Conservation (phyloP, 106 monocot genomes). For the Allium fistulosum region DNA sequence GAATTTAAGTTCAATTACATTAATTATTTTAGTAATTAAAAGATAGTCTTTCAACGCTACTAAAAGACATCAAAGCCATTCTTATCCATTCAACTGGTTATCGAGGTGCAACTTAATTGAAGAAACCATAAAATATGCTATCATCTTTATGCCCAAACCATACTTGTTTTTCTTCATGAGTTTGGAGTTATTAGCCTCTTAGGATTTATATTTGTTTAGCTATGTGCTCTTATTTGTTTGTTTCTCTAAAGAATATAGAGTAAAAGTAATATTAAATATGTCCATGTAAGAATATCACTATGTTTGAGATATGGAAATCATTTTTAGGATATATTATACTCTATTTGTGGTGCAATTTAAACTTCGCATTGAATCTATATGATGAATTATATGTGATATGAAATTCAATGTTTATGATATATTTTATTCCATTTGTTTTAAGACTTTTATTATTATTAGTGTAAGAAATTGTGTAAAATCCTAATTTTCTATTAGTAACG, state of each 20-base stretch:
- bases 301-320: too few relatives aligned
- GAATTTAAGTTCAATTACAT: too few relatives aligned
- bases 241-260: background rate
- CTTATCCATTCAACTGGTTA: constrained; percentile 70
- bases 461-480: too few relatives aligned
- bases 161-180: background rate
- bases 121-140: background rate
- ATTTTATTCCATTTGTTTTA: too few relatives aligned
- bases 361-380: too few relatives aligned
- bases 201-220: background rate
- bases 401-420: too few relatives aligned
- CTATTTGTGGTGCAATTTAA: too few relatives aligned
- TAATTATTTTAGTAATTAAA: constrained; percentile 54
- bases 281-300: constrained; percentile 1
- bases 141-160: background rate
- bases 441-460: too few relatives aligned
- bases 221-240: background rate
- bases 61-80: constrained; percentile 78
- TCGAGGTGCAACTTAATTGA: constrained; percentile 32
- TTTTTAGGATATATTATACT: too few relatives aligned
- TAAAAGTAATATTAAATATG: background rate
- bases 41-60: constrained; percentile 51
- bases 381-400: too few relatives aligned
- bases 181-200: background rate
- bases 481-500: too few relatives aligned